Evolutionary conservation across 495 filamentous ascomycete species (phyloP).

Genomic region (Elaphomyces granulatus): DNA sequence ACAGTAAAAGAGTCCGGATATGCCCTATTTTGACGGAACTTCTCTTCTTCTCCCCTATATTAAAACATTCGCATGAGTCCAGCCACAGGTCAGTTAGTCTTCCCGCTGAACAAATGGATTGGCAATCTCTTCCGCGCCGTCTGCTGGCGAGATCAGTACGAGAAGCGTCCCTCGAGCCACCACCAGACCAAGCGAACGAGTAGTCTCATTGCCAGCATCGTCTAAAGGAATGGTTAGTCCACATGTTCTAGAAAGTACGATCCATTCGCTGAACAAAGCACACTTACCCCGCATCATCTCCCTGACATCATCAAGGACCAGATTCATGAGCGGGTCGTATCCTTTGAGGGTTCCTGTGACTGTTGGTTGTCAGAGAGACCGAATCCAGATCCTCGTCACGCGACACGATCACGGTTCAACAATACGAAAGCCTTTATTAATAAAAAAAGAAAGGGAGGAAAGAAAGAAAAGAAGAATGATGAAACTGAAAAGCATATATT

Average conservation of each 20-base stretch:
- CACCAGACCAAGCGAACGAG: conserved; percentile 72
- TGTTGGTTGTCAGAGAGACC: too few species aligned
- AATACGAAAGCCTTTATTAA: conserved; percentile 6
- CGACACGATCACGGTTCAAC: too few species aligned
- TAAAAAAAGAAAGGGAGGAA: background rate
- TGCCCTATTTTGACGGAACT: too few species aligned
- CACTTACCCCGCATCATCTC: conserved; percentile 68
- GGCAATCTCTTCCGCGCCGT: conserved; percentile 88
- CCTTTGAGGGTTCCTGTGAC: conserved; percentile 84
- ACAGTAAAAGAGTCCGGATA: too few species aligned
- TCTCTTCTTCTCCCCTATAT: too few species aligned
- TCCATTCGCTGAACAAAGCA: too few species aligned
- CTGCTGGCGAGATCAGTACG: conserved; percentile 78
- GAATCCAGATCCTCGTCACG: too few species aligned
- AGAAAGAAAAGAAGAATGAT: conserved; percentile 3
- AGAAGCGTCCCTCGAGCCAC: conserved; percentile 88
- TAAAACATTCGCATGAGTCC: too few species aligned
- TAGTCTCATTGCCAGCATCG: conserved; percentile 78
- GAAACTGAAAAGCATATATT: too few species aligned
- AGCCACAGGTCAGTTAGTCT: conserved; percentile 32
- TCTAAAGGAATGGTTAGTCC: conserved; percentile 33
- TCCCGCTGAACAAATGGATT: conserved; percentile 78
- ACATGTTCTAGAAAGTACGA: conserved; percentile 3
- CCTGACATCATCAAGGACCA: conserved; percentile 89
- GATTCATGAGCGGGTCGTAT: conserved; percentile 93